Base-by-base conservation (phyloP, 2,329 filamentous ascomycete species). In the Boeremia lycopersici region DNA sequence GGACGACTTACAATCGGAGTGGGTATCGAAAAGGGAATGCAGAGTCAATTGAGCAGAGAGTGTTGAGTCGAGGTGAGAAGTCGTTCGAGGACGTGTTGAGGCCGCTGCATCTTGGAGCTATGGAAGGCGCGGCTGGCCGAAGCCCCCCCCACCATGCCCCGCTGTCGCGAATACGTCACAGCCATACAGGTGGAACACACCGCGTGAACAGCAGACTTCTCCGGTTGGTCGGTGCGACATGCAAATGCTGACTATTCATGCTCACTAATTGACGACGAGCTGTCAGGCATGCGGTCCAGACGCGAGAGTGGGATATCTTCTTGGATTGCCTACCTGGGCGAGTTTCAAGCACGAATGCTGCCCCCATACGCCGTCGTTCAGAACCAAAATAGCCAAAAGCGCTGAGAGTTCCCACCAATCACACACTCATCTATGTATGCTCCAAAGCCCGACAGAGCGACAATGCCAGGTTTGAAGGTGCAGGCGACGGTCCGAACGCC, bases 291-390 rank as follows among this genome's bases (percentile, higher is more conserved):
- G 19, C 19, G 19, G 19, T 23, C 19, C 19, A 23, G 19, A 23
- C 57, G 50, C 48, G 58, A 57, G 54, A 64, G 61, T 62, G 62
- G 65, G 62, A 69, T 68, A 68, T 70, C 65, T 59, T 69, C 62
- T 69, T 68, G 62, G 56, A 62, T 70, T 73, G 68, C 67, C 65
- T 64, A 61, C 60, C 39, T 57, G 54, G 63, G 59, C 59, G 54
- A 50, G 49, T 62, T 60, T 60, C 65, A 64, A 54, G 39, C 65
- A 69, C 70, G 68, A 67, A 72, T 73, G 69, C 70, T 71, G 62
- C 67, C 64, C 51, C 70, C 59, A 69, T 69, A 64, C 69, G 69
- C 71, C 71, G 56, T 64, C 58, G 48, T 64, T 59, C 65, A 62
- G 63, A 68, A 63, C 63, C 61, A 63, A 67, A 70, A 65, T 59